phyloP scores from a whole-genome alignment of 345 rosid genomes.

The Hibiscus mutabilis region DNA sequence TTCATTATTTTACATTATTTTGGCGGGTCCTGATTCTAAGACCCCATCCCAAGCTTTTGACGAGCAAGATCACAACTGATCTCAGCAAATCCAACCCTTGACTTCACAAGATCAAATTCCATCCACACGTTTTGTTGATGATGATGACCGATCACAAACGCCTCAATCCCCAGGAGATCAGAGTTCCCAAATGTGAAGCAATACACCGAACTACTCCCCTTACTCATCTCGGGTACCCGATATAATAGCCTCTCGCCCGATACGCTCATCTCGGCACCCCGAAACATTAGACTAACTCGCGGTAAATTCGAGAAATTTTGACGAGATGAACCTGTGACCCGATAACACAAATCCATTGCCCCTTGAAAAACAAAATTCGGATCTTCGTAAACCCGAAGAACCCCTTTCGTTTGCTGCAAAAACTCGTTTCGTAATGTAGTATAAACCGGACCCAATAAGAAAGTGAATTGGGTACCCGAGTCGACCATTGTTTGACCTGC shows the following conservation, averaged over 20 bases:
- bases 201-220: slow-evolving; percentile 49
- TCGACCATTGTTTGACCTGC: slow-evolving; percentile 86
- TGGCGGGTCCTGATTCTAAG: not conserved
- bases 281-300: slow-evolving; percentile 41
- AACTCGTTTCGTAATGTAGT: slow-evolving; percentile 49
- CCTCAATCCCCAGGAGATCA: slow-evolving; percentile 57
- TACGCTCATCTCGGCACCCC: slow-evolving; percentile 64
- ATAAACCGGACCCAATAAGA: slow-evolving; percentile 61
- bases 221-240: slow-evolving; percentile 38
- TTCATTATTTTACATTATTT: not conserved
- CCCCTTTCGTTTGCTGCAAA: slow-evolving; percentile 37
- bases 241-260: slow-evolving; percentile 50
- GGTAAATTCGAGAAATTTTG: slow-evolving; percentile 33
- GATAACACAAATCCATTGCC: slow-evolving; percentile 65
- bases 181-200: slow-evolving; percentile 83
- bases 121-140: slow-evolving; percentile 83
- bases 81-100: slow-evolving; percentile 68
- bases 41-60: slow-evolving; percentile 34
- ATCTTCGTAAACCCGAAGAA: slow-evolving; percentile 38
- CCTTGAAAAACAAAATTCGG: slow-evolving; percentile 63
- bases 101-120: slow-evolving; percentile 66
- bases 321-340: slow-evolving; percentile 22
- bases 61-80: slow-evolving; percentile 57
- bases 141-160: slow-evolving; percentile 73
- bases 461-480: slow-evolving; percentile 75